Conservation (phyloP, 495 filamentous ascomycete species). For the Podospora conica region DNA sequence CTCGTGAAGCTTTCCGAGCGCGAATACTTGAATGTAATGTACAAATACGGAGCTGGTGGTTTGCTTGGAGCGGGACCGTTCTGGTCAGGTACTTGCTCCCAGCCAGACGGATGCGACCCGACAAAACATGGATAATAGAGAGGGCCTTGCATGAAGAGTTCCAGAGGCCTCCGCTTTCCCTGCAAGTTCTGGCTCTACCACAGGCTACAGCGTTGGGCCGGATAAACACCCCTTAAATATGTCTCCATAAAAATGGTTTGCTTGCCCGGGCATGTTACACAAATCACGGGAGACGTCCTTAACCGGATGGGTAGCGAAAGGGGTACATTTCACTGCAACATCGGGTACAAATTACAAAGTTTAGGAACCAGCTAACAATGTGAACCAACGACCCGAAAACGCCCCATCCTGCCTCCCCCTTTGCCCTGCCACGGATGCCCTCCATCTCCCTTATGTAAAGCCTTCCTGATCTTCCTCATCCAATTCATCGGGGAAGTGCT, state of each 20-base stretch:
- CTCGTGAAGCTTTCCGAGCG: neutral
- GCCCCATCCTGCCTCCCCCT: neutral
- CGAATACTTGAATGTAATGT: neutral
- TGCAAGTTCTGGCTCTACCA: no score
- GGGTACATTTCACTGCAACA: neutral
- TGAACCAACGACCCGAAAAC: neutral
- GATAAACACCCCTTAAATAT: neutral
- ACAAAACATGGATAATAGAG: no score
- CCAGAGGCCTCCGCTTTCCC: no score
- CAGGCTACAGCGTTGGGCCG: neutral
- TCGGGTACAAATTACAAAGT: neutral
- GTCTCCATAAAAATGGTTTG: no score
- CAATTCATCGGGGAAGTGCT: slow-evolving; percentile 3
- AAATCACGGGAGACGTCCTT: neutral
- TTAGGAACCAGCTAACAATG: no score
- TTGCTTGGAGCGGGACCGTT: neutral
- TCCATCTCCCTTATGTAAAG: neutral
- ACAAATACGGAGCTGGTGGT: no score
- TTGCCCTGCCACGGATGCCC: neutral
- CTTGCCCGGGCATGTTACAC: neutral
- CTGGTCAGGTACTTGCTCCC: neutral
- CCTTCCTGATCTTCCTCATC: neutral
- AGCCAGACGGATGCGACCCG: no score
- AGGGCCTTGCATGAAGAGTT: no score
- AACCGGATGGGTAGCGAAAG: neutral